These are phyloP conservation scores for Fusarium sp. DNA, from an alignment of 2,329 filamentous ascomycete species.

Conservation along the genomic window DNA sequence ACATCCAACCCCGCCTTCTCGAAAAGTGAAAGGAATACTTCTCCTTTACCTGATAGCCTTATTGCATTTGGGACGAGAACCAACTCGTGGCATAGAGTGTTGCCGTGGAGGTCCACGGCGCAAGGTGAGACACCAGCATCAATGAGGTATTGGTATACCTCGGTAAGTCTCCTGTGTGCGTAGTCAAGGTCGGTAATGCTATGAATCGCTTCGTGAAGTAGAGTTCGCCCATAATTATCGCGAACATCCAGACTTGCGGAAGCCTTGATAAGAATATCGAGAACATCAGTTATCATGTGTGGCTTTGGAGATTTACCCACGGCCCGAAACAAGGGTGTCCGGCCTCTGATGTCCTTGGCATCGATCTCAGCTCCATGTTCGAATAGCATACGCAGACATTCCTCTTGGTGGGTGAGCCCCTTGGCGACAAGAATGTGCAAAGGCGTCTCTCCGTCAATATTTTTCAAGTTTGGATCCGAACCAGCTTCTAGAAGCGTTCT, in stretches of 20 bases:
- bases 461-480: conserved; percentile 31
- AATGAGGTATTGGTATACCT: conserved; percentile 8
- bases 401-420: neutral
- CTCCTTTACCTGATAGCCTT: neutral
- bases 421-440: conserved; percentile 12
- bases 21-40: neutral
- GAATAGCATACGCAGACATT: neutral
- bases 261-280: neutral
- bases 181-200: neutral
- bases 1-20: conserved; percentile 2
- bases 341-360: conserved; percentile 7
- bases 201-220: conserved; percentile 18
- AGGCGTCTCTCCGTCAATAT: conserved; percentile 16
- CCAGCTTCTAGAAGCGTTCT: conserved; percentile 28
- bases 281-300: neutral
- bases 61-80: neutral
- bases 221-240: conserved; percentile 13
- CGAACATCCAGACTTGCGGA: neutral
- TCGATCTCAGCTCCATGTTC: conserved; percentile 11
- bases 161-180: neutral
- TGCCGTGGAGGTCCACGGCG: conserved; percentile 18
- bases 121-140: conserved; percentile 15
- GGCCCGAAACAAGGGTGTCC: conserved; percentile 11
- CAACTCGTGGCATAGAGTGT: conserved; percentile 29
- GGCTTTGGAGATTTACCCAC: neutral